Evolutionary conservation across 2,329 filamentous ascomycete species (phyloP).

Genomic region (Arthrobotrys iridis): DNA sequence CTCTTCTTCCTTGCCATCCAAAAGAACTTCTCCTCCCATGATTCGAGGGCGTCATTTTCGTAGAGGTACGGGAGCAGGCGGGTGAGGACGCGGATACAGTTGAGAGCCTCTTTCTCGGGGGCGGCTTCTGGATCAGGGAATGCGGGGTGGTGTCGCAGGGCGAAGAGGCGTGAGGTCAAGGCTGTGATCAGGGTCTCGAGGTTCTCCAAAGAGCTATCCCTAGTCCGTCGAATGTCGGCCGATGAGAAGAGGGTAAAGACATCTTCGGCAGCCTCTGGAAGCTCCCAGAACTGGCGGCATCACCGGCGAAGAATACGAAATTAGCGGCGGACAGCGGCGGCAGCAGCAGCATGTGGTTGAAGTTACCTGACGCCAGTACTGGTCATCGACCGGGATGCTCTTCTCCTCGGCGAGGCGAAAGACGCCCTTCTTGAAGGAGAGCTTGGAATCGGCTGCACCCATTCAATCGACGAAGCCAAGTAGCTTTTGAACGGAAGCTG

Average conservation of each 20-base stretch:
- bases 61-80: constrained; percentile 90
- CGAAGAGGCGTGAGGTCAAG: constrained; percentile 81
- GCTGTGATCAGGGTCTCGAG: constrained; percentile 88
- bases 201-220: constrained; percentile 85
- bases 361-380: constrained; percentile 88
- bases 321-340: background rate
- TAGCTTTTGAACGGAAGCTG: constrained; percentile 2
- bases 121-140: constrained; percentile 89
- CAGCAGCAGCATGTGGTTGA: background rate
- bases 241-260: constrained; percentile 95
- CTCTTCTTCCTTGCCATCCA: constrained; percentile 82
- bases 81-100: constrained; percentile 91
- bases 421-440: constrained; percentile 98
- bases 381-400: constrained; percentile 84
- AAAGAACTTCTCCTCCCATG: constrained; percentile 94
- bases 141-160: constrained; percentile 85
- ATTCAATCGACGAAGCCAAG: constrained; percentile 66
- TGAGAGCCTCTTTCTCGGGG: constrained; percentile 85
- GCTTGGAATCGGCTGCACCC: constrained; percentile 98
- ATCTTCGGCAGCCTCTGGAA: constrained; percentile 94
- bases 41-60: constrained; percentile 81
- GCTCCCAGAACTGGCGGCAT: constrained; percentile 85
- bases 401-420: constrained; percentile 92
- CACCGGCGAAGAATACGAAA: background rate
- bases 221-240: constrained; percentile 84